Evolutionary conservation across 139 green algal species (phyloP), one percentile per base, ranked within the genome.

Genomic region (Tetradesmus lagerheimii): DNA sequence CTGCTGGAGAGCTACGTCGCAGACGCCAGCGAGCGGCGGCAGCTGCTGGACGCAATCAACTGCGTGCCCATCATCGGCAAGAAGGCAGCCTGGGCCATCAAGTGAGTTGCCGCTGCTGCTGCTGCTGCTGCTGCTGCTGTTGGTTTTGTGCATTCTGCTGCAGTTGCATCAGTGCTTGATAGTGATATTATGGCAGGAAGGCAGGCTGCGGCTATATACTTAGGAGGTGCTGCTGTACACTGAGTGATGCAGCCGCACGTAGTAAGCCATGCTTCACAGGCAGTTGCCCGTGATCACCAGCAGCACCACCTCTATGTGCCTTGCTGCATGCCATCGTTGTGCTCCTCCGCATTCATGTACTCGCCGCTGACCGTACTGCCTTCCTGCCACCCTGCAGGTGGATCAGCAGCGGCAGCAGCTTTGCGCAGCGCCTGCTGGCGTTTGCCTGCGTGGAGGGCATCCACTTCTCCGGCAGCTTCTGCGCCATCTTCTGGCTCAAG

Each of bases 401-500:
- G 74, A 84, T 86, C 71, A 78, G 84, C 88, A 94, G 92, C 74
- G 47, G 82, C 37, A 89, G 91, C 18, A 93, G 66, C 31, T 99
- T 99, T 91, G 96, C 95, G 9, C 94, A 99, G 93, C 95, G 98
- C 4, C 94, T 99, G 57, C 92, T 99, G 20, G 98, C 98, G 12
- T 99, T 99, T 92, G 97, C 97, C 0, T 97, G 94, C 62, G 97
- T 99, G 41, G 98, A 99, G 94, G 98, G 98, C 90, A 99, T 99
- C 91, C 99, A 99, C 95, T 99, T 99, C 93, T 98, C 93, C 57
- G 98, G 97, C 89, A 96, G 89, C 91, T 99, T 99, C 94, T 99
- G 98, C 88, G 94, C 97, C 80, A 99, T 99, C 93, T 99, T 98
- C 95, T 99, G 98, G 98, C 92, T 99, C 11, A 99, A 99, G 95